phyloP scores from a whole-genome alignment of 768 basidiomycete genomes.

The Mycena galericulata region DNA sequence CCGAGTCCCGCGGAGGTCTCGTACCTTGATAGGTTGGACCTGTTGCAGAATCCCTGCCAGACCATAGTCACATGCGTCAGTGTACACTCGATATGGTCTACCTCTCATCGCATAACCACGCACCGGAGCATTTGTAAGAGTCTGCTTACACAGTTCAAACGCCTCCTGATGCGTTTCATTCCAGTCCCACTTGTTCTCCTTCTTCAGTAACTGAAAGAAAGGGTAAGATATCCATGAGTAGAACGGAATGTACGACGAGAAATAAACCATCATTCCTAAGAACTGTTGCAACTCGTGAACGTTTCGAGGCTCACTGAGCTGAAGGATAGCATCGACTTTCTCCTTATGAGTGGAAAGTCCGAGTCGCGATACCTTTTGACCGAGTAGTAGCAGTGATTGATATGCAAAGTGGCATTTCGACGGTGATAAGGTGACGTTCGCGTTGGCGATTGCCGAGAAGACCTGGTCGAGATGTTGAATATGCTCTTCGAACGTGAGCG shows the following conservation, averaged over 20 bases:
- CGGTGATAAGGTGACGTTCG: conserved; percentile 48
- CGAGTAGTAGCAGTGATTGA: conserved; percentile 48
- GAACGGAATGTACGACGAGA: conserved; percentile 42
- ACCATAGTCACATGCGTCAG: conserved; percentile 47
- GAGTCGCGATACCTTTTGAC: conserved; percentile 53
- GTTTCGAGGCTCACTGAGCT: conserved; percentile 43
- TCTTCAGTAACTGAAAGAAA: conserved; percentile 47
- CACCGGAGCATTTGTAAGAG: conserved; percentile 44
- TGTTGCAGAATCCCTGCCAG: conserved; percentile 46
- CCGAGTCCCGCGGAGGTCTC: conserved; percentile 44
- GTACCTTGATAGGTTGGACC: conserved; percentile 42
- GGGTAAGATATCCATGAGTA: conserved; percentile 42
- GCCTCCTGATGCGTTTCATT: conserved; percentile 38
- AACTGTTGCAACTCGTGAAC: conserved; percentile 40
- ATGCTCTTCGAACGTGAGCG: neutral
- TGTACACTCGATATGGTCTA: conserved; percentile 48
- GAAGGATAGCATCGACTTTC: conserved; percentile 41
- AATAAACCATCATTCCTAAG: too few species aligned
- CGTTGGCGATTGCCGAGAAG: conserved; percentile 39
- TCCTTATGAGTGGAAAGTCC: conserved; percentile 43
- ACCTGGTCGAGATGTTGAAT: conserved; percentile 43
- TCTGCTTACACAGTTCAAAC: conserved; percentile 43
- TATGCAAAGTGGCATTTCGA: conserved; percentile 50
- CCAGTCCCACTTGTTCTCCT: conserved; percentile 40
- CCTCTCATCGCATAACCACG: conserved; percentile 29